Evolutionary conservation across 148 eudicot species (phyloP).

Genomic region (Polygonum aviculare): DNA sequence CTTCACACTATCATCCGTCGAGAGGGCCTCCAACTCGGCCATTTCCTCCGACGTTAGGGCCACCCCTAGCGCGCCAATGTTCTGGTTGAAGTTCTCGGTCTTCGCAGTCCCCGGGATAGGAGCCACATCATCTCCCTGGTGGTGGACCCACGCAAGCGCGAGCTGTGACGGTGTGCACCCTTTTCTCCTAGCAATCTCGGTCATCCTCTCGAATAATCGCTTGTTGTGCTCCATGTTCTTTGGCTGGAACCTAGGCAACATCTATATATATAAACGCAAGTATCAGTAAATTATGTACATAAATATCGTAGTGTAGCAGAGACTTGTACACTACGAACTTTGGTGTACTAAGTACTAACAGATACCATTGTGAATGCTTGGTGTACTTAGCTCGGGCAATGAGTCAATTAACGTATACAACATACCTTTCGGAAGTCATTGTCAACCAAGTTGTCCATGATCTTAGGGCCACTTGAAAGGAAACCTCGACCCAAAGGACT

Average conservation of each 20-base stretch:
- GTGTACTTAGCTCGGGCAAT: too few species aligned
- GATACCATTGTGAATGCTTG: too few species aligned
- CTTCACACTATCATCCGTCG: slow-evolving; percentile 11
- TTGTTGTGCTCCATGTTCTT: slow-evolving; percentile 18
- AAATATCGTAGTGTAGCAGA: too few species aligned
- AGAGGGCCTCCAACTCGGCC: slow-evolving; percentile 18
- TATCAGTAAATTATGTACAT: neutral
- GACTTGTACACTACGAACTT: too few species aligned
- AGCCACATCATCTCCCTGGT: slow-evolving; percentile 16
- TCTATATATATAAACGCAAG: slow-evolving; percentile 1
- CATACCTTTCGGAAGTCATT: slow-evolving; percentile 14
- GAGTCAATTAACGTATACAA: too few species aligned
- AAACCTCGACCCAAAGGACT: slow-evolving; percentile 16
- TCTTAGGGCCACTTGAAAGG: slow-evolving; percentile 11
- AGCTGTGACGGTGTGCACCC: slow-evolving; percentile 23
- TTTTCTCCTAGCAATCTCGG: slow-evolving; percentile 13
- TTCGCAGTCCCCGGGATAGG: slow-evolving; percentile 21
- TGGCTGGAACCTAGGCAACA: slow-evolving; percentile 13
- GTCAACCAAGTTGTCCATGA: slow-evolving; percentile 10
- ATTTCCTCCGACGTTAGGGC: slow-evolving; percentile 11
- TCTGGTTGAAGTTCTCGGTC: slow-evolving; percentile 15
- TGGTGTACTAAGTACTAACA: too few species aligned
- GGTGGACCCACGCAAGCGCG: slow-evolving; percentile 20
- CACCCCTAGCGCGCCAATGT: slow-evolving; percentile 14
- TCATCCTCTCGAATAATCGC: slow-evolving; percentile 12